A percentile compares a stretch with the other conserved stretches of the same genome.
Evolutionary conservation across 2,329 filamentous ascomycete genomes (phyloP).

Genomic region (Xylaria polymorpha): DNA sequence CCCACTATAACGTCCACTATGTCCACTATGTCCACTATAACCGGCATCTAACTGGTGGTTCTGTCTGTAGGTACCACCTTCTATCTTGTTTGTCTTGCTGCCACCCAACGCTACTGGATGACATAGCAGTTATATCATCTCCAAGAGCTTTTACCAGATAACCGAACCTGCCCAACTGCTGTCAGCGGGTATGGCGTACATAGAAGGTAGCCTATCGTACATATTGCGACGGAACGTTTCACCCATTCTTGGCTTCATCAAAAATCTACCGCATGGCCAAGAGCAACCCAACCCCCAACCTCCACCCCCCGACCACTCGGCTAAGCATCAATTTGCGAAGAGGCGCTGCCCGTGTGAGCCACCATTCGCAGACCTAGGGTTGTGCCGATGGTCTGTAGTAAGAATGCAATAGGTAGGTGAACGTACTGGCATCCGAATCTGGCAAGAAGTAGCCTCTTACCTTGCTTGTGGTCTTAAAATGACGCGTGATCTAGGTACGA

Average conservation of each 20-base stretch:
- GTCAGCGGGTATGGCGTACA: neutral
- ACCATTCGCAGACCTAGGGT: neutral
- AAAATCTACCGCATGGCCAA: slow-evolving; percentile 15
- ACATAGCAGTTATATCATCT: neutral
- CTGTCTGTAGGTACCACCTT: slow-evolving; percentile 3
- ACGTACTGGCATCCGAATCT: neutral
- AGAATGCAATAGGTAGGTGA: neutral
- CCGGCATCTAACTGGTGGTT: neutral
- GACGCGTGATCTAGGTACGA: slow-evolving; percentile 7
- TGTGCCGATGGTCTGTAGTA: neutral
- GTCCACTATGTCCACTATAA: neutral
- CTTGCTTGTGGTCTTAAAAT: slow-evolving; percentile 2
- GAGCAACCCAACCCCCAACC: slow-evolving; percentile 6
- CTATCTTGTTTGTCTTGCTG: slow-evolving; percentile 9
- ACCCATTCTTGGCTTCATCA: slow-evolving; percentile 2
- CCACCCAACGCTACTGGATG: neutral
- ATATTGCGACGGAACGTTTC: slow-evolving; percentile 16
- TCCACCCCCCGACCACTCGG: slow-evolving; percentile 2
- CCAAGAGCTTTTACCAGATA: neutral
- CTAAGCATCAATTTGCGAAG: slow-evolving; percentile 20
- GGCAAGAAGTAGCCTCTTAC: slow-evolving; percentile 1
- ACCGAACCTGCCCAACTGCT: neutral
- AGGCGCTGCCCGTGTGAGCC: slow-evolving; percentile 15
- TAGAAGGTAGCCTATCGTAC: neutral
- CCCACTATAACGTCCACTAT: too few species aligned